Evolutionary conservation across 768 basidiomycete species (phyloP).

Genomic region (Antrodiella citrinella): DNA sequence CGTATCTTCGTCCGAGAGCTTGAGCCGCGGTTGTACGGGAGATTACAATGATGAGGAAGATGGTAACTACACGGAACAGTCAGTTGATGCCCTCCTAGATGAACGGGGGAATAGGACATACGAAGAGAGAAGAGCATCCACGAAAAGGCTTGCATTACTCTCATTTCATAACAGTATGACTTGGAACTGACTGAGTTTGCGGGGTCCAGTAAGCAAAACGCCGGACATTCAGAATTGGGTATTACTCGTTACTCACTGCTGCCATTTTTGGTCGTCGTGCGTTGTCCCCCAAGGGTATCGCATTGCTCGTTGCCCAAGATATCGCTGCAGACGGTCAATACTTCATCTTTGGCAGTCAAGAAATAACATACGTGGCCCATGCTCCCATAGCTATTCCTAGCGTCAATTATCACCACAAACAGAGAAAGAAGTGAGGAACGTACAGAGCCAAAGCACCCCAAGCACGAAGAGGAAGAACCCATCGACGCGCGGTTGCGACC

Average conservation of each 20-base stretch:
- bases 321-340: slow-evolving; percentile 37
- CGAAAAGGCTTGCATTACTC: slow-evolving; percentile 69
- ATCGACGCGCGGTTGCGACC: slow-evolving; percentile 62
- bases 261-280: slow-evolving; percentile 42
- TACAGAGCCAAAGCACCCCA: slow-evolving; percentile 64
- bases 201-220: not conserved
- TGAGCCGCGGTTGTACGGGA: slow-evolving; percentile 49
- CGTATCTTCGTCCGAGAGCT: slow-evolving; percentile 41
- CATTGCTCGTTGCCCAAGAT: slow-evolving; percentile 43
- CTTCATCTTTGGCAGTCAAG: not conserved
- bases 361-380: slow-evolving; percentile 53
- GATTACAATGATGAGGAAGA: slow-evolving; percentile 50
- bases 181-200: slow-evolving; percentile 40
- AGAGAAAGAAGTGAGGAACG: slow-evolving; percentile 17
- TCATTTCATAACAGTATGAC: slow-evolving; percentile 72
- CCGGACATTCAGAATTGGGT: not conserved
- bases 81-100: not conserved
- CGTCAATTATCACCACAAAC: not conserved
- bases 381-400: slow-evolving; percentile 54
- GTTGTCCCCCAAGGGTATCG: slow-evolving; percentile 27
- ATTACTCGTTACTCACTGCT: slow-evolving; percentile 37
- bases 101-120: slow-evolving; percentile 21
- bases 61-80: slow-evolving; percentile 23
- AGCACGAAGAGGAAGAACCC: slow-evolving; percentile 44
- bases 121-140: slow-evolving; percentile 61